Base-by-base conservation (phyloP, 768 basidiomycete species). In the Polyporus arcularius region DNA sequence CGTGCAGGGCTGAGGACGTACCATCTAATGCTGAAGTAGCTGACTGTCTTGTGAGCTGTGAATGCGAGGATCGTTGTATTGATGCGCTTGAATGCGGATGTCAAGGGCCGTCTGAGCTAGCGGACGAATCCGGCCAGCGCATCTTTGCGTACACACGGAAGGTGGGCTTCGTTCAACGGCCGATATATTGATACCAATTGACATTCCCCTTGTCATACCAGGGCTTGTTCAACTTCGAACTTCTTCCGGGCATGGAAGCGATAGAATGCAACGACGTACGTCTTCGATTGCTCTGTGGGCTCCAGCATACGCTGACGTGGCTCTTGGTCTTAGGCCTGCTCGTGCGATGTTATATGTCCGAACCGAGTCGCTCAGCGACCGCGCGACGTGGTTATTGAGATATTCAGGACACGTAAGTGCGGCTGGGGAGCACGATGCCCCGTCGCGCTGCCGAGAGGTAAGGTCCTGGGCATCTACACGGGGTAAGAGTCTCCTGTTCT, bases 361-460 rank as follows among this genome's bases (percentile, higher is more conserved):
- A 90, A 89, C 65, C 83, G 87, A 21, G 82, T 88, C 7, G 83
- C 82, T 3, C 89, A 90, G 62, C 72, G 62, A 30, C 82, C 87
- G 7, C 79, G 89, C 30, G 74, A 83, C 47, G 63, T 85, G 11
- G 76, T 81, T 3, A 76, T 90, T 9, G 83, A 89, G 63, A 71
- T 90, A n/a, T 89, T 89, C 78, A 83, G 86, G 63, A 90, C 88
- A 0, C 40, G 55, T 4, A 67, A 73, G 18, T 75, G 80, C 57
- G 89, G 89, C 3, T 90, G 87, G 88, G 88, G 89, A 7, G 87
- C 81, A 3, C 77, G 86, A n/a, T 71, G 83, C 0, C 64, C 77
- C 6, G 63, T 68, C 0, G 66, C 73, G 30, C 63, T 90, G 0
- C 71, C 71, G 21, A 72, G 58, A 50, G 88, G 88, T 4, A 86